Evolutionary conservation across 192 early-diverging fungal genomes (phyloP), one percentile per base, ranked within the genome.

Genomic region (Backusella macrospora): DNA sequence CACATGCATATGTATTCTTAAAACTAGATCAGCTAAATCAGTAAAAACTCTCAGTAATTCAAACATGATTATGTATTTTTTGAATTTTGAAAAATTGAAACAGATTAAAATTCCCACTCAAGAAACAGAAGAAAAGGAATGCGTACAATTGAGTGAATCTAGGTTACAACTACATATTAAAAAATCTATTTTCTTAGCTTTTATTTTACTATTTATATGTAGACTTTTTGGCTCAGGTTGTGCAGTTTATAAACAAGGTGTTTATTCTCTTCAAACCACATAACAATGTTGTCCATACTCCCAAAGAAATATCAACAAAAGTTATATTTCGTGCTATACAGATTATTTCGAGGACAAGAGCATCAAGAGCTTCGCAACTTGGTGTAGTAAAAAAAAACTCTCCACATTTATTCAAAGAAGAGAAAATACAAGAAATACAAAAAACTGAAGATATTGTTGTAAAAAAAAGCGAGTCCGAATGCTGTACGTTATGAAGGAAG

Each of bases 231-330:
- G 62, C 62, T 62, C 62, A 62, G 62, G 62, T 62, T 62, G 26
- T 62, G 62, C 26, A 62, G 62, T 62, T 62, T 62, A 62, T 62
- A 62, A 62, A 62, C 62, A 26, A 62, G 62, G 62, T 62, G 62
- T 62, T 62, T 29, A 8, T 62, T 62, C 62, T 26, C 37, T 62
- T 62, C 62, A 34, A 62, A 37, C 62, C 62, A 29, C 62, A 62
- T 34, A 62, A 62, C 37, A 26, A 62, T 62, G 29, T 26, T 62
- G 10, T 62, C 62, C 37, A 62, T 34, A 62, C 26, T 37, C 62
- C 26, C 26, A 62, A 62, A 62, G 29, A 62, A 62, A 62, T 62
- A 62, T 62, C 29, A 62, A 62, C 62, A 62, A 62, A 62, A 62
- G 62, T 37, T 62, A 37, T 62, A 62, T 62, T 62, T 62, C 62